Percentiles rank a stretch among this genome's conserved stretches.
These are phyloP conservation scores for Tricholoma flavovirens DNA, from an alignment of 768 basidiomycete species.

Conservation along the genomic window DNA sequence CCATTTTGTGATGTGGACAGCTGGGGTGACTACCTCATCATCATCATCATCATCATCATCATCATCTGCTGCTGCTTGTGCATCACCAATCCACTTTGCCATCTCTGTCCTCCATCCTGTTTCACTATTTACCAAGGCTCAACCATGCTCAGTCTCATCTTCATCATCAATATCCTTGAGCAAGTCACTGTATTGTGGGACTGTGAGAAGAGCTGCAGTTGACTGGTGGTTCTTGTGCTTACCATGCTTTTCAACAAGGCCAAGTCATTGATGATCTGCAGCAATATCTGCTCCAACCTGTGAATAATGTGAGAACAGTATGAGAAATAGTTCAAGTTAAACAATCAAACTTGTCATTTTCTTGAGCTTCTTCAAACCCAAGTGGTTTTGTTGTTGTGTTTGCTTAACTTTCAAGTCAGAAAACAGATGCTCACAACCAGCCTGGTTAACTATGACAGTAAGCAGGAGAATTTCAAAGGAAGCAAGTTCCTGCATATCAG, in stretches of 20 bases:
- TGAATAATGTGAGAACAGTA: neutral
- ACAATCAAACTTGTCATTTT: neutral
- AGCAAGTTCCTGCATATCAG: neutral
- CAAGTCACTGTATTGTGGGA: neutral
- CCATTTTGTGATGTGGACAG: neutral
- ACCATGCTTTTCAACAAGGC: neutral
- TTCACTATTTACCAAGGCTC: neutral
- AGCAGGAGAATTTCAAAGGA: neutral
- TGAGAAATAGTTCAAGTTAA: neutral
- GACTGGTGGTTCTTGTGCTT: neutral
- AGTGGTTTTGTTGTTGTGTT: neutral
- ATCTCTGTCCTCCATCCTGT: neutral
- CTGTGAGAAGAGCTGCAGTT: neutral
- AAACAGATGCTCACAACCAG: neutral
- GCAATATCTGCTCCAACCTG: neutral
- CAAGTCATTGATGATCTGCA: neutral
- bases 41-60: neutral
- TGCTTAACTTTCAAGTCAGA: conserved; percentile 1
- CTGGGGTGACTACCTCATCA: neutral
- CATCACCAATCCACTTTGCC: neutral
- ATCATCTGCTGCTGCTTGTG: neutral
- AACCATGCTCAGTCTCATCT: neutral
- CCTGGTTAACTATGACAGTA: neutral
- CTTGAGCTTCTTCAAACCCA: conserved; percentile 2
- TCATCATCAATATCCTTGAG: conserved; percentile 1